These are phyloP conservation scores for Allium cepa DNA, from an alignment of 106 monocot genomes.

Conservation along the genomic window DNA sequence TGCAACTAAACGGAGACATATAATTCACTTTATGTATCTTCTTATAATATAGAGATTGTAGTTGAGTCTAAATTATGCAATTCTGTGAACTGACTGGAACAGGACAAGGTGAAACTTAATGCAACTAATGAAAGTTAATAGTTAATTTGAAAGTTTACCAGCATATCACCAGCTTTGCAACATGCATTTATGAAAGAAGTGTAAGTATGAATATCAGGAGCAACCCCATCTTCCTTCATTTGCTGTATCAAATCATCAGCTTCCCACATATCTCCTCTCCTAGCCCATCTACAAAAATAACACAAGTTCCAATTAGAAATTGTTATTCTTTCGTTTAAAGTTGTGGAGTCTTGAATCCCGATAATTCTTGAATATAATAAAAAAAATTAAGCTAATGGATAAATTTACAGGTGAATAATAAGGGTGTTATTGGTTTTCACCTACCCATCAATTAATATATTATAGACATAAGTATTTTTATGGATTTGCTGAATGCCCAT, in stretches of 20 bases:
- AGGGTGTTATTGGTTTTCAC: constrained; percentile 1
- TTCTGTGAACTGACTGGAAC: no score
- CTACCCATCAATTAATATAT: constrained; percentile 95
- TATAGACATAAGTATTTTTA: constrained; percentile 81
- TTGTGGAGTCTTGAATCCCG: no score
- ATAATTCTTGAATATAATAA: no score
- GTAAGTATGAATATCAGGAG: constrained; percentile 89
- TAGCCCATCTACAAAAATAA: constrained; percentile 70
- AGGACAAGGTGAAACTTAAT: background rate
- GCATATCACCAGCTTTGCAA: constrained; percentile 94
- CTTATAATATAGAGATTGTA: no score
- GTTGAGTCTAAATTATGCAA: no score
- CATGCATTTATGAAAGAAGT: constrained; percentile 96
- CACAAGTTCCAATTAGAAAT: constrained; percentile 3
- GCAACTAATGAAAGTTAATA: background rate
- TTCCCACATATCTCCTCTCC: constrained; percentile 99
- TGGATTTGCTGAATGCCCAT: constrained; percentile 71
- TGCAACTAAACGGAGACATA: no score
- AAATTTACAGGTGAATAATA: background rate
- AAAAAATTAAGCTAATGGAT: background rate
- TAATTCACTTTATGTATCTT: no score
- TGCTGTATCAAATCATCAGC: constrained; percentile 93
- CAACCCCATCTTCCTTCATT: constrained; percentile 83
- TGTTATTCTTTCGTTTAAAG: background rate
- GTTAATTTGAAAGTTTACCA: constrained; percentile 30